Base-by-base conservation (phyloP, 2,329 filamentous ascomycete species). In the Torrubiellomyces zombiae region DNA sequence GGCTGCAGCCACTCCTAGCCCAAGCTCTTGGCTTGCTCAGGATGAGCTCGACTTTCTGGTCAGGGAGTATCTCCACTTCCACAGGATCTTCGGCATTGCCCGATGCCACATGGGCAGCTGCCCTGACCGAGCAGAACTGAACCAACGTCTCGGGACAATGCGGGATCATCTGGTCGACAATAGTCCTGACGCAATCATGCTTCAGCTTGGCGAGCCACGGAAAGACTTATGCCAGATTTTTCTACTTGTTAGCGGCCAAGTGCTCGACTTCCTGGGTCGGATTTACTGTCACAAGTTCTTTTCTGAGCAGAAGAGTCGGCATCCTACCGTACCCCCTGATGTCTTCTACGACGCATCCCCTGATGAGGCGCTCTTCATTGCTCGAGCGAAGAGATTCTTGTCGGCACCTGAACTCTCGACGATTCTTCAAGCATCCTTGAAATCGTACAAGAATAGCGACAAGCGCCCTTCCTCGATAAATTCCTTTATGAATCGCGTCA, bases 11-110 rank as follows among this genome's bases (percentile, higher is more conserved):
- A n/a, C n/a, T n/a, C n/a, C n/a, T n/a, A n/a, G n/a, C n/a, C n/a
- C n/a, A n/a, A n/a, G n/a, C n/a, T n/a, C n/a, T n/a, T 45, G 43
- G 43, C 27, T 45, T 18, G 42, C 43, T 21, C 30, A 32, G 15
- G 22, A 34, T 25, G 37, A 27, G 5, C 32, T 47, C 7, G 28
- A 23, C 11, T 16, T 29, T 14, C 32, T 47, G 9, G 29, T 45
- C 7, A 30, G 36, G 10, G 30, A 30, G 10, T 44, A 44, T 16
- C 29, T 33, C 9, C 20, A 28, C 16, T 40, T 46, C 28, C 28
- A 36, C 4, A 30, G 33, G 23, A 30, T 29, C 4, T 33, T 47
- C 2, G 18, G 27, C 19, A 34, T 25, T 9, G 33, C 39, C 7
- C 36, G 37, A 34, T 32, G 32, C 19, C 32, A 31, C 23, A 30